Evolutionary conservation across 495 filamentous ascomycete genomes (phyloP), one percentile per base, ranked within the genome.

Genomic region (Penicillium nucicola): DNA sequence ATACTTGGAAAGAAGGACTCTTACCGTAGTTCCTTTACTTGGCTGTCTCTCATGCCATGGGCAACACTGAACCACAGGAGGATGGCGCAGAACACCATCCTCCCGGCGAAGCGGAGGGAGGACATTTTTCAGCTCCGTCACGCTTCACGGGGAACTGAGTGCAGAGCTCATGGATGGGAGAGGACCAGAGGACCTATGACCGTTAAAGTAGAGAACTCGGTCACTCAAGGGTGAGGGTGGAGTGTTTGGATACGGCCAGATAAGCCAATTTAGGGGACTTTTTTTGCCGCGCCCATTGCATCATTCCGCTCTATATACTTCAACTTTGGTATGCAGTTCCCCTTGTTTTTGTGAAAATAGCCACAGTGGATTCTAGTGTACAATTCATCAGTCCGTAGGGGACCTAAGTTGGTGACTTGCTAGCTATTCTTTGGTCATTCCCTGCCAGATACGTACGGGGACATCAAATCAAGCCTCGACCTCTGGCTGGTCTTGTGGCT

Each of bases 1-100:
- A n/a, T 34, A 28, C 8, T 50, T 22, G 25, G 2, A 33, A 23
- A 19, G n/a, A 17, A 15, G 9, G 33, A n/a, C 10, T 35, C 18
- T 33, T 58, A 76, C 74, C 72, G 68, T n/a, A 77, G 59, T 32
- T 66, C 66, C 35, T 64, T 71, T 33, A 74, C 60, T 48, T 70
- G 66, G 48, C 65, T 57, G 22, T 59, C 59, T 55, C 61, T 68
- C 74, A 77, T 76, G 13, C 67, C 70, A 47, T 72, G 58, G 32
- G 61, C 72, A 47, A 64, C 39, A 37, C 65, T 61, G 22, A 70
- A 49, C 69, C 74, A 77, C 56, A 71, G 48, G n/a, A 72, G 52
- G 48, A 76, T 55, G 57, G 57, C 57, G 66, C 69, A 77, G 56
- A 62, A 60, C 39, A 60, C 53, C 61, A 67, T 68, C 49, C 62